phyloP scores from a whole-genome alignment of 257 asterid species.

The Dorcoceras hygrometricum region DNA sequence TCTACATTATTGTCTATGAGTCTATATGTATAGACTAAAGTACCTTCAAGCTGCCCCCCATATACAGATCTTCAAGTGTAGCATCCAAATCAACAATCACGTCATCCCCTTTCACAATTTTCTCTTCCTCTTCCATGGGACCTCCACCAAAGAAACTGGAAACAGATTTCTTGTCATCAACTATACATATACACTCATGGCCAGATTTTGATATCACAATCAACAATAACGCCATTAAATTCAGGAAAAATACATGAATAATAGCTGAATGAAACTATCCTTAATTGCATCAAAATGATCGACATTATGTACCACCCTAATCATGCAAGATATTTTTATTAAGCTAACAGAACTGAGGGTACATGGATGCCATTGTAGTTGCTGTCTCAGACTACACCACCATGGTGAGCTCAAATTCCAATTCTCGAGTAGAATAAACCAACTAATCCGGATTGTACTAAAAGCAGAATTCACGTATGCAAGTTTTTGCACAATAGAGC shows the following conservation, averaged over 20 bases:
- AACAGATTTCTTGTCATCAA: slow-evolving; percentile 25
- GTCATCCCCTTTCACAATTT: slow-evolving; percentile 83
- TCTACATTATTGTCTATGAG: not conserved
- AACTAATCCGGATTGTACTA: not conserved
- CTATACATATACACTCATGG: slow-evolving; percentile 8
- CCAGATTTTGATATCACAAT: slow-evolving; percentile 17
- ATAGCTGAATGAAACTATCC: slow-evolving; percentile 4
- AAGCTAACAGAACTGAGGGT: not conserved
- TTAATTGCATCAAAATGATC: not conserved
- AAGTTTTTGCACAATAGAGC: not conserved
- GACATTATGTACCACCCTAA: not conserved
- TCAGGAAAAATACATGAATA: not conserved
- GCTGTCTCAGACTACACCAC: not conserved
- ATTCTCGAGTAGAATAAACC: not conserved
- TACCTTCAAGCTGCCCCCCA: slow-evolving; percentile 97
- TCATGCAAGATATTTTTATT: not conserved
- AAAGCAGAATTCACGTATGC: not conserved
- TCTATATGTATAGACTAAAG: not conserved
- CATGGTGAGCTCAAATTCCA: slow-evolving; percentile 6
- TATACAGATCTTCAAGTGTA: slow-evolving; percentile 84
- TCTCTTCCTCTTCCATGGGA: slow-evolving; percentile 90
- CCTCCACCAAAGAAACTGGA: slow-evolving; percentile 92
- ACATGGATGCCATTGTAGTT: not conserved
- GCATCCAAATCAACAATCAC: slow-evolving; percentile 92
- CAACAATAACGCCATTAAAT: slow-evolving; percentile 7